Conservation (phyloP, 2,329 filamentous ascomycete genomes). For the Ceratocystis cubensis region DNA sequence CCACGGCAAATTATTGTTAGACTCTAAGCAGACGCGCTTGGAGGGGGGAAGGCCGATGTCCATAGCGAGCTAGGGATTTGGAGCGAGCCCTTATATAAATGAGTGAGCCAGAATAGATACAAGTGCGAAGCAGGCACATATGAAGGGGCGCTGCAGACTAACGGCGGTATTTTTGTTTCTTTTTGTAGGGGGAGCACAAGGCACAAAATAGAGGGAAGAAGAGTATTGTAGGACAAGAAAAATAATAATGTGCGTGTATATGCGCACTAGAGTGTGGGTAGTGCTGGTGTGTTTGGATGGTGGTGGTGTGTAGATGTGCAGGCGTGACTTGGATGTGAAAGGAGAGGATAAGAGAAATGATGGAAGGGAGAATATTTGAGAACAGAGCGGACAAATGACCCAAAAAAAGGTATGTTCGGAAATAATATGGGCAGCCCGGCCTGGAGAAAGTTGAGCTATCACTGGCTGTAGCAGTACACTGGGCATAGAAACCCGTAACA, state of each 20-base stretch:
- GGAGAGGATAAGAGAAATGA: not conserved
- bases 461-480: no score
- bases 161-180: not conserved
- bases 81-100: slow-evolving; percentile 14
- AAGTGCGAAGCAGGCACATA: slow-evolving; percentile 9
- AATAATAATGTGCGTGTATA: not conserved
- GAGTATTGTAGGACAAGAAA: not conserved
- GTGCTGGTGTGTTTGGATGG: no score
- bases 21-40: slow-evolving; percentile 8
- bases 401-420: not conserved
- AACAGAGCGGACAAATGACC: slow-evolving; percentile 4
- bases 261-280: not conserved
- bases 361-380: not conserved
- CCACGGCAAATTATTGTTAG: slow-evolving; percentile 11
- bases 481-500: no score
- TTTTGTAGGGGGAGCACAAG: not conserved
- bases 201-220: not conserved
- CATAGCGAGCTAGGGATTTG: slow-evolving; percentile 15
- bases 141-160: not conserved
- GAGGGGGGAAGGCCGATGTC: slow-evolving; percentile 11
- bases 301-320: not conserved
- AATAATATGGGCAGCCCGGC: no score
- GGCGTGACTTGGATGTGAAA: not conserved
- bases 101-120: slow-evolving; percentile 14
- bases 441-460: no score